Base-by-base conservation (phyloP, 129 eudicot genomes). In the Erigeron canadensis region DNA sequence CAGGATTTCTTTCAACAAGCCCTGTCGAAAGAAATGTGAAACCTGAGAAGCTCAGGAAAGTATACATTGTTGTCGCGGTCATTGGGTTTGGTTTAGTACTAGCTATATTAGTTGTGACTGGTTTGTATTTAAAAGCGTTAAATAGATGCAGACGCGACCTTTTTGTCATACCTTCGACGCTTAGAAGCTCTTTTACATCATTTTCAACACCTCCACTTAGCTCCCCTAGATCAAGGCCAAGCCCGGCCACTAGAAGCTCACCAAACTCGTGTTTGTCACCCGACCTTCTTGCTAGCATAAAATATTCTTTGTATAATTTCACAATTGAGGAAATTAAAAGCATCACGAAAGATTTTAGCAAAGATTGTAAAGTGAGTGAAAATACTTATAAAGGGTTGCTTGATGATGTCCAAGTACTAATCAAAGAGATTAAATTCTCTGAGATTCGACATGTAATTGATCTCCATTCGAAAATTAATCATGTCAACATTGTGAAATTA, bases 201-300 rank as follows among this genome's bases (percentile, higher is more conserved):
- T 80, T 75, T 69, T 87, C 90, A 6, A 84, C 88, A 4, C 88
- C 83, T 2, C 72, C 67, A 44, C 60, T 54, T 62, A 81, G 88
- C 76, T 81, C 86, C 12, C 83, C 86, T 7, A 12, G 72, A 18
- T 81, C 91, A 6, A 75, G 79, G 22, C 82, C 80, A 7, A 76
- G 85, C 71, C 84, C 84, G 37, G 44, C 56, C 17, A 68, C 82
- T 1, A 80, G 83, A 77, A 86, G 81, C 82, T 89, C 96, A 28
- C 83, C 84, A 19, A 81, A 80, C 71, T 87, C 96, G 45, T 86
- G 96, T 75, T 77, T 90, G 82, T 90, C 96, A 6, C 96, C 96
- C 0, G 96, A 90, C 83, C 82, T 90, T 51, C 84, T 87, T 8
- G 82, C 68, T 12, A 85, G 88, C 16, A 67, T 90, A 28, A 90